These are phyloP conservation scores for Puccinia coronata DNA, from an alignment of 1,284 basidiomycete species.

Conservation along the genomic window DNA sequence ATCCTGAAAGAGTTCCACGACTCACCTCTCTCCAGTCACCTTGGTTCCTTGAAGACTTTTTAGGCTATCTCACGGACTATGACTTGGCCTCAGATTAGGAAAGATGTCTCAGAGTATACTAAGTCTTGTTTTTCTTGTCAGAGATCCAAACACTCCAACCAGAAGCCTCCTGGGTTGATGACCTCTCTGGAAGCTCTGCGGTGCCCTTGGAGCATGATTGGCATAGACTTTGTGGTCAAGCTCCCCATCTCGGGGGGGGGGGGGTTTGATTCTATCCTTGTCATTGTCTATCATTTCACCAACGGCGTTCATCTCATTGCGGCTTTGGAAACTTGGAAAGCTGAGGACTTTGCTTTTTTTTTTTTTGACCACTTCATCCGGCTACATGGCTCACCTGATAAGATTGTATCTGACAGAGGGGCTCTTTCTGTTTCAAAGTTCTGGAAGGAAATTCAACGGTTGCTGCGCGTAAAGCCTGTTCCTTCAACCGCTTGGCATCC, in stretches of 20 bases:
- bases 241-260: slow-evolving; percentile 59
- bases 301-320: slow-evolving; percentile 60
- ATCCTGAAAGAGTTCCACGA: neutral
- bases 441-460: neutral
- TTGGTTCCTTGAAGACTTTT: neutral
- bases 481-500: slow-evolving; percentile 37
- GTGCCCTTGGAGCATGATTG: slow-evolving; percentile 61
- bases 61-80: neutral
- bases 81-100: slow-evolving; percentile 15
- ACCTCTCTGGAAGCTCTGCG: slow-evolving; percentile 57
- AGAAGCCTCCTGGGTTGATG: slow-evolving; percentile 57
- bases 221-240: slow-evolving; percentile 63
- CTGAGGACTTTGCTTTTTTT: neutral
- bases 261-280: slow-evolving; percentile 59
- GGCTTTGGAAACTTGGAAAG: neutral
- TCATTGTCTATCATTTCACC: slow-evolving; percentile 61
- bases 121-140: slow-evolving; percentile 16
- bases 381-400: no score
- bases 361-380: slow-evolving; percentile 9
- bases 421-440: slow-evolving; percentile 18
- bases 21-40: neutral
- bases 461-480: neutral
- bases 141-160: neutral
- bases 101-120: neutral
- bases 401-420: no score